Conservation (phyloP, 495 filamentous ascomycete species). For the Penicillium subrubescens region DNA sequence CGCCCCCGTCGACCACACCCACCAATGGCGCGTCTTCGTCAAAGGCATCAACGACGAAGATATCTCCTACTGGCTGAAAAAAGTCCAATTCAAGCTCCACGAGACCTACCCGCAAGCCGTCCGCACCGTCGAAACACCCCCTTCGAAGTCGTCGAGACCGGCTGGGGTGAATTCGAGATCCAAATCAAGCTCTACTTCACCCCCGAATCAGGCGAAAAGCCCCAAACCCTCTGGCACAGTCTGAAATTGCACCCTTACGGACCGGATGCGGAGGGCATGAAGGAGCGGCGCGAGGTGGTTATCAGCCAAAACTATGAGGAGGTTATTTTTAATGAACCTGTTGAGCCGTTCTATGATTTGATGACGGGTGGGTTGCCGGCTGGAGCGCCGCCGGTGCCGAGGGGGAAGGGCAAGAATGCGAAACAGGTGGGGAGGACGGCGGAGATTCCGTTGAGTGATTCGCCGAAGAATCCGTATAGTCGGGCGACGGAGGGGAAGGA, state of each 20-base stretch:
- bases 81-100: constrained; percentile 97
- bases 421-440: constrained; percentile 63
- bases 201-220: constrained; percentile 82
- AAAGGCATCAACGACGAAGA: constrained; percentile 81
- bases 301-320: constrained; percentile 82
- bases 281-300: constrained; percentile 65
- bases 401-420: constrained; percentile 49
- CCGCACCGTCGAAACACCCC: constrained; percentile 74
- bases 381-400: constrained; percentile 32
- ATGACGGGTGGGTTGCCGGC: constrained; percentile 63
- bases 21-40: constrained; percentile 93
- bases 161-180: constrained; percentile 98
- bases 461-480: constrained; percentile 71
- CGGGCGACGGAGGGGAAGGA: constrained; percentile 72
- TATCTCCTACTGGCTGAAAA: constrained; percentile 93
- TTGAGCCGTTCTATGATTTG: constrained; percentile 82
- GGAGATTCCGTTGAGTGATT: constrained; percentile 66
- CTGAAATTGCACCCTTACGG: constrained; percentile 91
- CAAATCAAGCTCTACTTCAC: constrained; percentile 91
- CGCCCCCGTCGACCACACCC: constrained; percentile 78
- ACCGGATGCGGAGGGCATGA: constrained; percentile 72
- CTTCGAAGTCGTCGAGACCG: constrained; percentile 87
- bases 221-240: constrained; percentile 87
- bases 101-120: constrained; percentile 89
- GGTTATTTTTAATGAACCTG: constrained; percentile 93